A percentile compares a stretch with the other conserved stretches of the same genome.
phyloP scores from a whole-genome alignment of 768 basidiomycete genomes.

The Suillus placidus region DNA sequence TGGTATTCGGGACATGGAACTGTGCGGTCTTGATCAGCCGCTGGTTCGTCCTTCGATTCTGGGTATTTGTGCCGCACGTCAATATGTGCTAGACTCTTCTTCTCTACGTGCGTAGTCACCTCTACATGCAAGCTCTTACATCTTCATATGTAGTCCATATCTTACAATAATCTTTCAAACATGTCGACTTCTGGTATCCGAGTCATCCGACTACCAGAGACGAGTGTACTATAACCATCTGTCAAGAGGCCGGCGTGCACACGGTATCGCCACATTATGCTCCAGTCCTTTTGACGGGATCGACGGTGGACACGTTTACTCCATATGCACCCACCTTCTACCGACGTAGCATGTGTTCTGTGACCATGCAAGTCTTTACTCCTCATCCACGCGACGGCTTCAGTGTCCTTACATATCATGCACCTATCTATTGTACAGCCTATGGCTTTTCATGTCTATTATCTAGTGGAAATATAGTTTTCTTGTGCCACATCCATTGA shows the following conservation, averaged over 20 bases:
- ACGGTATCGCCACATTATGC: neutral
- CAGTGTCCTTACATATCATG: constrained; percentile 10
- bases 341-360: neutral
- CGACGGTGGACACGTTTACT: neutral
- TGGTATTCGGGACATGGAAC: neutral
- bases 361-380: constrained; percentile 1
- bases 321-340: neutral
- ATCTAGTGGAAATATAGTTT: constrained; percentile 41
- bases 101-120: neutral
- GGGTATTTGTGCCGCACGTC: neutral
- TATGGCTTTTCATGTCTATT: constrained; percentile 31
- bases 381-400: neutral
- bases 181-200: neutral
- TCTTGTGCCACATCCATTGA: constrained; percentile 51
- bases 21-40: neutral
- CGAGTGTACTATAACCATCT: neutral
- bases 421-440: constrained; percentile 22
- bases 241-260: no score
- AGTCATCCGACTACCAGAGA: no score
- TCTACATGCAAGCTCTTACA: neutral
- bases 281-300: neutral
- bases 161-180: constrained; percentile 1
- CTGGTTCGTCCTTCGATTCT: neutral
- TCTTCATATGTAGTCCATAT: neutral
- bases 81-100: neutral